Percentiles rank a stretch among this genome's conserved stretches.
These are phyloP conservation scores for Orychophragmus violaceus DNA, from an alignment of 345 rosid genomes.

Conservation along the genomic window DNA sequence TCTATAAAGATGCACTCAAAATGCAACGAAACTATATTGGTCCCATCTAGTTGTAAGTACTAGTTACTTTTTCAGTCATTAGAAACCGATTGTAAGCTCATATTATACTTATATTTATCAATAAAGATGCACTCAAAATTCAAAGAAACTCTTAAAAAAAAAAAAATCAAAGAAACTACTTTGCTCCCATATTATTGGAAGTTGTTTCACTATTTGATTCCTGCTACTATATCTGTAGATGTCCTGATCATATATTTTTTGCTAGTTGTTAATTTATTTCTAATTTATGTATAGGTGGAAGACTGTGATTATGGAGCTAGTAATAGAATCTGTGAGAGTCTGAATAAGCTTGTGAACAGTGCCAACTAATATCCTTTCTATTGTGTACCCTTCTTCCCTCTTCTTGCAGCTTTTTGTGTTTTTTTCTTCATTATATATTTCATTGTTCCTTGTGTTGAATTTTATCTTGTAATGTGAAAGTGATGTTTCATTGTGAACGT, in stretches of 20 bases:
- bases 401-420: not conserved
- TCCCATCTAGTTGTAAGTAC: not conserved
- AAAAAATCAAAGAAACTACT: too few relatives aligned
- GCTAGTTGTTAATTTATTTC: not conserved
- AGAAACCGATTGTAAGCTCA: not conserved
- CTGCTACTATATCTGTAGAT: not conserved
- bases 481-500: constrained; percentile 9
- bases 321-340: constrained; percentile 12
- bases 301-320: constrained; percentile 20
- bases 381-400: not conserved
- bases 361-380: not conserved
- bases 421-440: not conserved
- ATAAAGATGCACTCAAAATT: constrained; percentile 2
- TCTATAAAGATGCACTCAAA: not conserved
- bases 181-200: not conserved
- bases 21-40: not conserved
- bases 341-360: constrained; percentile 17
- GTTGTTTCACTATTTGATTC: not conserved
- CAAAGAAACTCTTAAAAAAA: too few relatives aligned
- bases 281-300: constrained; percentile 14
- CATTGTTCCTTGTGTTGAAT: not conserved
- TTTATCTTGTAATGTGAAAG: not conserved
- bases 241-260: not conserved
- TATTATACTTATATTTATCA: not conserved
- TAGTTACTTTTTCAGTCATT: not conserved